A percentile compares a stretch with the other conserved stretches of the same genome.
These are phyloP conservation scores for Neonectria hederae DNA, from an alignment of 2,329 filamentous ascomycete species.

Conservation along the genomic window DNA sequence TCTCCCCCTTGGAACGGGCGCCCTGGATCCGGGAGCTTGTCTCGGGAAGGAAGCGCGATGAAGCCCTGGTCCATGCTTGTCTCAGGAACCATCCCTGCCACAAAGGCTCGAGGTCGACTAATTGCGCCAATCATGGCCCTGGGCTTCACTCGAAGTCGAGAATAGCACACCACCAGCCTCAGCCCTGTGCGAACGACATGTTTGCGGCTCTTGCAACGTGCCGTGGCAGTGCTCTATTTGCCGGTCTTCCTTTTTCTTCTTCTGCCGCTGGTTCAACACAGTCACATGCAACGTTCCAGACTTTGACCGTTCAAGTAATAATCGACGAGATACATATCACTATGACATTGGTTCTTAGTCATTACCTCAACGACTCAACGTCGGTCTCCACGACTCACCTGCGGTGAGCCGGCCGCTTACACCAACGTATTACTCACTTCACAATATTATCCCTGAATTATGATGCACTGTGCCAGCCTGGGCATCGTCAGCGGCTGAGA, in stretches of 20 bases:
- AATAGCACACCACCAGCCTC: slow-evolving; percentile 25
- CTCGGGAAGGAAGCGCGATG: slow-evolving; percentile 24
- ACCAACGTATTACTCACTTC: neutral
- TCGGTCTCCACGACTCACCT: neutral
- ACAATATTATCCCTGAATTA: neutral
- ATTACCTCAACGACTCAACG: neutral
- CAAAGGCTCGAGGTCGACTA: slow-evolving; percentile 11
- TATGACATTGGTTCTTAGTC: slow-evolving; percentile 2
- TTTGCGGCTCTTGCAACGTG: slow-evolving; percentile 1
- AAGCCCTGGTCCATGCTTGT: slow-evolving; percentile 17
- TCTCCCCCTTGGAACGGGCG: neutral
- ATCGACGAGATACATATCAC: neutral
- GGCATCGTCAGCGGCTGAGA: neutral
- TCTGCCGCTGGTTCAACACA: neutral
- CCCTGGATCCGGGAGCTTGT: neutral
- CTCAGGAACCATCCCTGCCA: slow-evolving; percentile 18
- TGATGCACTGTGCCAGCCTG: neutral
- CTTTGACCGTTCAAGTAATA: neutral
- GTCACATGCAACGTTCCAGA: neutral
- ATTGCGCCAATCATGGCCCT: slow-evolving; percentile 23
- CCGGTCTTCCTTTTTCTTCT: neutral
- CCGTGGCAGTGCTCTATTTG: slow-evolving; percentile 11
- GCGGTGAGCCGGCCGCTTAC: neutral
- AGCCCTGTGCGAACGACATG: slow-evolving; percentile 14
- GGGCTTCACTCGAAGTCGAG: slow-evolving; percentile 15